Conservation (phyloP, 2,329 filamentous ascomycete species). For the Apiospora phragmitis region DNA sequence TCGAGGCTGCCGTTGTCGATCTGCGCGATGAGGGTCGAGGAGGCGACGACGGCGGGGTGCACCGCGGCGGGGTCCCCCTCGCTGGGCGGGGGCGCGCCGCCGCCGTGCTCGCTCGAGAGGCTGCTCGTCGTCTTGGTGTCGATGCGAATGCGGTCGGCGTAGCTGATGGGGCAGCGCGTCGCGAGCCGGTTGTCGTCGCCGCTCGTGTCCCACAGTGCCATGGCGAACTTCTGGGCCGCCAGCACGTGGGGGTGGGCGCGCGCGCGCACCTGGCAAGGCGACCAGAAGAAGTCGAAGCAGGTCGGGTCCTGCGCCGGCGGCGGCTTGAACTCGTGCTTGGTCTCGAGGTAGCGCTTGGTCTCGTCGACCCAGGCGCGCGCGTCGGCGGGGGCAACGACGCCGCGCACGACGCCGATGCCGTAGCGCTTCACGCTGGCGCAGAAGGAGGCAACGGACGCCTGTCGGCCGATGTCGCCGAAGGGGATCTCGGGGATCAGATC, state of each 20-base stretch:
- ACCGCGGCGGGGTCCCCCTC: constrained; percentile 33
- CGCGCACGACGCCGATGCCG: constrained; percentile 65
- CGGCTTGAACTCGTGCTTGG: constrained; percentile 48
- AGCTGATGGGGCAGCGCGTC: constrained; percentile 63
- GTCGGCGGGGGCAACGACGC: constrained; percentile 58
- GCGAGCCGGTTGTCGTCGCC: constrained; percentile 55
- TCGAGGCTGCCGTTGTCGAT: constrained; percentile 71
- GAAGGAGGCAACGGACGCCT: constrained; percentile 54
- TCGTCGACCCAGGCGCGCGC: constrained; percentile 60
- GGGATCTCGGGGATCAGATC: constrained; percentile 58
- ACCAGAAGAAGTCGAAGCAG: constrained; percentile 76
- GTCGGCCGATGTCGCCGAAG: constrained; percentile 49
- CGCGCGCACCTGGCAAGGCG: constrained; percentile 67
- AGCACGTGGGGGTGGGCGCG: constrained; percentile 66
- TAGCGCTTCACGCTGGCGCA: constrained; percentile 58
- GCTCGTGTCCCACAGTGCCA: constrained; percentile 63
- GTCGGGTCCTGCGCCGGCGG: constrained; percentile 64
- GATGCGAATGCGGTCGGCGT: constrained; percentile 69
- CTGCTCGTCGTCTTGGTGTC: constrained; percentile 51
- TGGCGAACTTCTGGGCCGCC: constrained; percentile 64
- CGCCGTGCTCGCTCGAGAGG: constrained; percentile 30
- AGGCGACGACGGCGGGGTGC: constrained; percentile 27
- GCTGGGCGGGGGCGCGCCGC: constrained; percentile 25
- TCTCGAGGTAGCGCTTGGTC: constrained; percentile 59
- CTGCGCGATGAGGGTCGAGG: constrained; percentile 60